These are phyloP conservation scores for Salinomyces thailandicus DNA, from an alignment of 2,329 filamentous ascomycete species.

Conservation along the genomic window DNA sequence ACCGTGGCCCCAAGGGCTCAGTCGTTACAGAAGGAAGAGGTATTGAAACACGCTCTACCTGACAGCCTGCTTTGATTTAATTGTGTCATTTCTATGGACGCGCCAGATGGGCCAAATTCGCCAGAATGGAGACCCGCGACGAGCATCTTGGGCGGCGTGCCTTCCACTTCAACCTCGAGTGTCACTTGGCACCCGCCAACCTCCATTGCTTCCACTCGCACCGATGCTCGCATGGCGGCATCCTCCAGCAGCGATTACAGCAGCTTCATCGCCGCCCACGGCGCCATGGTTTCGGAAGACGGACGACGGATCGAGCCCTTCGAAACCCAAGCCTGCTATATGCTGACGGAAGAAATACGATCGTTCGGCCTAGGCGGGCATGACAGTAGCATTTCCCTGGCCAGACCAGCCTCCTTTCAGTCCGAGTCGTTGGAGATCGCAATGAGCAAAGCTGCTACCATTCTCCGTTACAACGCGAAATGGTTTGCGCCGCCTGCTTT, in stretches of 20 bases:
- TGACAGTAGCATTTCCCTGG: conserved; percentile 1
- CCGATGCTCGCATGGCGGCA: conserved; percentile 3
- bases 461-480: conserved; percentile 22
- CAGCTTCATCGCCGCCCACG: conserved; percentile 2
- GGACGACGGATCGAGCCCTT: conserved; percentile 17
- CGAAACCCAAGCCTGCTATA: conserved; percentile 18
- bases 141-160: conserved; percentile 13
- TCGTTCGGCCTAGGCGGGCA: not conserved
- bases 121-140: conserved; percentile 21
- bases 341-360: conserved; percentile 13
- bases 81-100: too few relatives aligned
- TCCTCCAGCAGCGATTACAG: conserved; percentile 5
- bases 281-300: not conserved
- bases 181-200: not conserved
- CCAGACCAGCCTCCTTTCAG: conserved; percentile 1
- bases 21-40: too few relatives aligned
- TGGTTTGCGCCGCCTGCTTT: conserved; percentile 22
- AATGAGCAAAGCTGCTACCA: conserved; percentile 15
- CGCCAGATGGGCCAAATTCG: conserved; percentile 15
- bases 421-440: conserved; percentile 10
- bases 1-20: too few relatives aligned
- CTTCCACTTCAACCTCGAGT: conserved; percentile 9
- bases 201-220: not conserved
- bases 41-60: too few relatives aligned
- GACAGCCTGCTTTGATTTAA: too few relatives aligned